Evolutionary conservation across 352 stramenopile genomes (phyloP).

Genomic region (Phytophthora cryptogea): DNA sequence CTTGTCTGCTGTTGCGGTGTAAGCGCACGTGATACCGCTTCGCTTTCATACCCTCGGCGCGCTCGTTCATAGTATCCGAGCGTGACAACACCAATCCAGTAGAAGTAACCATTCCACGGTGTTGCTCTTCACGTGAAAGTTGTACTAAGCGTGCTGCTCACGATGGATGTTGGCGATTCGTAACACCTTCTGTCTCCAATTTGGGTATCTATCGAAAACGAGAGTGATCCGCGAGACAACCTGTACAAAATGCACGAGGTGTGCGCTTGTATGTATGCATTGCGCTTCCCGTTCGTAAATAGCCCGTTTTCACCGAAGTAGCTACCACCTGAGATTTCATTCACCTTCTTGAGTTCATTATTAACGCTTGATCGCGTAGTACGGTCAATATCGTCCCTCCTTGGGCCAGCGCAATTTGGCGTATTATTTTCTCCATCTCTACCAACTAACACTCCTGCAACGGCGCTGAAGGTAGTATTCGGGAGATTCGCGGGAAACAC

Average conservation of each 20-base stretch:
- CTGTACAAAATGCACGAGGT: slow-evolving; percentile 58
- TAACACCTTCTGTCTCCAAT: slow-evolving; percentile 57
- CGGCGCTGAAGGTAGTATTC: neutral
- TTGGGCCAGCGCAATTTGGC: neutral
- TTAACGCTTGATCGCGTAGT: neutral
- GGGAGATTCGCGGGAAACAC: neutral
- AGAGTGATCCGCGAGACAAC: slow-evolving; percentile 49
- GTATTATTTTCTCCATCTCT: too few relatives aligned
- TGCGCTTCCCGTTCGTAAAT: slow-evolving; percentile 49
- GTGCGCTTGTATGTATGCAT: slow-evolving; percentile 43
- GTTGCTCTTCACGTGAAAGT: slow-evolving; percentile 24
- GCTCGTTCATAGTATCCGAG: slow-evolving; percentile 30
- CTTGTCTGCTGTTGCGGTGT: slow-evolving; percentile 7
- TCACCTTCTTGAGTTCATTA: slow-evolving; percentile 17
- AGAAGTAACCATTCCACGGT: slow-evolving; percentile 10
- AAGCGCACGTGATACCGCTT: slow-evolving; percentile 23
- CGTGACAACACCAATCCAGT: slow-evolving; percentile 28
- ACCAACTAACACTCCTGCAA: neutral
- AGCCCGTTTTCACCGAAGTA: slow-evolving; percentile 56
- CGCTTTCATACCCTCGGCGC: slow-evolving; percentile 26
- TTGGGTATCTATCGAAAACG: slow-evolving; percentile 52
- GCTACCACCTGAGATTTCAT: slow-evolving; percentile 43
- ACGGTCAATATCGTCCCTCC: neutral
- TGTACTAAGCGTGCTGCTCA: slow-evolving; percentile 50
- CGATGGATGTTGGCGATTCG: slow-evolving; percentile 50